Percentiles rank a stretch among this genome's conserved stretches.
These are phyloP conservation scores for Scenedesmus sp. DNA, from an alignment of 163 green algal species.

Conservation along the genomic window DNA sequence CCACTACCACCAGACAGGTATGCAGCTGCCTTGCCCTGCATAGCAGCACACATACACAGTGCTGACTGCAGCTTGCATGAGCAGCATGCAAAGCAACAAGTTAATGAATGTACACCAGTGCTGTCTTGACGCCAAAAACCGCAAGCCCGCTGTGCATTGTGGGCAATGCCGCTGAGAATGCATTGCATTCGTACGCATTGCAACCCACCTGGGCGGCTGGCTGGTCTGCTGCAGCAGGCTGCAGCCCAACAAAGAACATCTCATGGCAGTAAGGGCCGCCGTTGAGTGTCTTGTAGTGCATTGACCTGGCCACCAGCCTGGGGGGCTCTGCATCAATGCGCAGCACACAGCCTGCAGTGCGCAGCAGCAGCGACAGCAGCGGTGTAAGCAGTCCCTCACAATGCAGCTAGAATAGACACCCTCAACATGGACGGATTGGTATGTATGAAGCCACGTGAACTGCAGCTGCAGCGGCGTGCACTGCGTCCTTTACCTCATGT, in stretches of 20 bases:
- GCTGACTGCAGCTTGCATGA: too few species aligned
- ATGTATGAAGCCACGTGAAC: background rate
- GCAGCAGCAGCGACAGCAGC: background rate
- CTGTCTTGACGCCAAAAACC: background rate
- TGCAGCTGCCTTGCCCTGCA: background rate
- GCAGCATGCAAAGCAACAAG: too few species aligned
- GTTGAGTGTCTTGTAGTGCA: constrained; percentile 27
- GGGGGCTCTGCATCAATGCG: constrained; percentile 26
- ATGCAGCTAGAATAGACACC: background rate
- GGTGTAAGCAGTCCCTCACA: background rate
- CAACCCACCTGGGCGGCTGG: background rate
- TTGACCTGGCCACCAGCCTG: background rate
- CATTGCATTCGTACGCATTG: background rate
- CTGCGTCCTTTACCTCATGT: background rate
- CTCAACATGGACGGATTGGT: background rate
- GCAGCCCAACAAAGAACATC: constrained; percentile 27
- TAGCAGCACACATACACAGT: background rate
- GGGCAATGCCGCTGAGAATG: background rate
- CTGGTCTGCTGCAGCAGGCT: background rate
- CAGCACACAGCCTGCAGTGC: background rate
- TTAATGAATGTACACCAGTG: background rate
- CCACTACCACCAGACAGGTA: background rate
- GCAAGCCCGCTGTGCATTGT: background rate
- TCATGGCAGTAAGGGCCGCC: constrained; percentile 17
- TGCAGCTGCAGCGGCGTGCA: background rate